Conservation (phyloP, 208 protist genomes). For the Tritrichomonas musculus region DNA sequence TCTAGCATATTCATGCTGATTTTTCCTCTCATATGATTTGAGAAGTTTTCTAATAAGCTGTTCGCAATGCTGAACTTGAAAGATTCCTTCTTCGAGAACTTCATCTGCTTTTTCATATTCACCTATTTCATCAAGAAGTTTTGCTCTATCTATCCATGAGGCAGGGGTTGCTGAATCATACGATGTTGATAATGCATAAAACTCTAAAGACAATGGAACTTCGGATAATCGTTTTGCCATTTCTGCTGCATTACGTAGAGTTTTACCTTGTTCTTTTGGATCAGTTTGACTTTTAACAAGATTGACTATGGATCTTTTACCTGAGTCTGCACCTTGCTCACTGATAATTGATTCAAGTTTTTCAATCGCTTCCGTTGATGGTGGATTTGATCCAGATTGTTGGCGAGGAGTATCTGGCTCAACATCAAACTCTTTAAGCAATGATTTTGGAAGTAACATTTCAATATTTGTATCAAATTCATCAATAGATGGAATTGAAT, state of each 20-base stretch:
- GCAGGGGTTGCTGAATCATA: not conserved
- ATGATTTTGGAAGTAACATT: too few relatives aligned
- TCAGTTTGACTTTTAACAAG: not conserved
- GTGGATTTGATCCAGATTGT: too few relatives aligned
- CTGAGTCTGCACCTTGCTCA: not conserved
- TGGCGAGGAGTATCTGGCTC: too few relatives aligned
- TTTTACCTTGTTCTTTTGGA: not conserved
- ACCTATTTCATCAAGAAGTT: not conserved
- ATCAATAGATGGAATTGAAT: too few relatives aligned
- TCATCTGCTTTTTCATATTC: not conserved
- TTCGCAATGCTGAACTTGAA: not conserved
- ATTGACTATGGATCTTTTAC: not conserved
- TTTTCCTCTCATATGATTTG: not conserved
- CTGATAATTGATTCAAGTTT: not conserved
- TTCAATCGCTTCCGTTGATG: too few relatives aligned
- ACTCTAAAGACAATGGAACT: not conserved
- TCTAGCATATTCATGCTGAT: not conserved
- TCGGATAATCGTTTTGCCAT: not conserved
- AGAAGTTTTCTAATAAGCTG: not conserved
- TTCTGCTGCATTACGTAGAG: not conserved
- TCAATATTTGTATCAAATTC: too few relatives aligned
- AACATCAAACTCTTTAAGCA: too few relatives aligned
- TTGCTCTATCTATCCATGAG: conserved; percentile 5
- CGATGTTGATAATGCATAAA: not conserved
- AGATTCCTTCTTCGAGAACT: not conserved